Evolutionary conservation across 2,329 filamentous ascomycete species (phyloP), one percentile per base, ranked within the genome.

Genomic region (Sporothrix curviconia): DNA sequence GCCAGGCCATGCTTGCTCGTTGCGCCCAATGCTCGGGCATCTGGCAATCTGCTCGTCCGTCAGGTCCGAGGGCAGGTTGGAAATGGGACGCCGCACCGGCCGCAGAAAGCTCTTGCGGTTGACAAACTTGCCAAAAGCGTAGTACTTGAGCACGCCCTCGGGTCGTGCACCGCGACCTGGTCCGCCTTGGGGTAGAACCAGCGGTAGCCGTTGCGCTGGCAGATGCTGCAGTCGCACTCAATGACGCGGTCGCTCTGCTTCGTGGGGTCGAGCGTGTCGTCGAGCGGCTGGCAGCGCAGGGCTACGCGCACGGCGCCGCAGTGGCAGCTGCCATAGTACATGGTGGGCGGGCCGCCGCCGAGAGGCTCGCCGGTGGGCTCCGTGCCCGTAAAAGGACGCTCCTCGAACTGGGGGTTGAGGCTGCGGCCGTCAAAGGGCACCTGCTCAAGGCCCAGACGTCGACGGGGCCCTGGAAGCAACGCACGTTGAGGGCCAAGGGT

Each of bases 151-250:
- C 59, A 76, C 71, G 28, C 74, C 72, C 25, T 74, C 72, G 63
- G 57, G 64, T 76, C 66, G 28, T 74, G 61, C 47, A 80, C 61
- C 11, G 67, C 68, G n/a, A 78, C 68, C 50, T 77, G 70, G 11
- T 71, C 66, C 4, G 61, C 62, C 3, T 59, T 58, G 7, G 74
- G 72, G 63, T 79, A 80, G 36, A 72, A 63, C 77, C 78, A 81
- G 56, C 71, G 60, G 59, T 68, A 68, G 9, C 67, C 78, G 59
- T 75, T 74, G 51, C 74, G 68, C 42, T 66, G 64, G 65, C 78
- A 80, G 61, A 73, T 71, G 64, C 78, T 80, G 70, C 79, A 81
- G 65, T 79, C 77, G 68, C 78, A 81, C 52, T 78, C 74, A 1
- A 67, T 24, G 5, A 72, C 60, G 1, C 12, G 52, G 12, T 69